These are phyloP conservation scores for Melaleuca alternifolia DNA, from an alignment of 345 rosid species.

Conservation along the genomic window DNA sequence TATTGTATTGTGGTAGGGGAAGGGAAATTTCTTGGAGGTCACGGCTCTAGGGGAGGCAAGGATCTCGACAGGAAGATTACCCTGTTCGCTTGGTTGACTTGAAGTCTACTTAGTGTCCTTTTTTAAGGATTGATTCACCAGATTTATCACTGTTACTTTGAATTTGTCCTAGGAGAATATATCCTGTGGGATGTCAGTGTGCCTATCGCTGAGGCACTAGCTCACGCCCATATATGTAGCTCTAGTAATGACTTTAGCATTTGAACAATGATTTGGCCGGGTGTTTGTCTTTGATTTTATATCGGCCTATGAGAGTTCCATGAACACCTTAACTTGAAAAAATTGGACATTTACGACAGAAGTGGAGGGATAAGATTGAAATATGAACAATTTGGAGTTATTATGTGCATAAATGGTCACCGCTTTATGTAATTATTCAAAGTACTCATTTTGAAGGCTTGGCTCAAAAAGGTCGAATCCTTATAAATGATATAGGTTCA, in stretches of 20 bases:
- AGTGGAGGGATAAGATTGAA: not conserved
- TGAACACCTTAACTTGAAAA: not conserved
- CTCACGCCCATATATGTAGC: not conserved
- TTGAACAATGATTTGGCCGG: not conserved
- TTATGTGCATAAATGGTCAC: not conserved
- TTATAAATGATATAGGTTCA: not conserved
- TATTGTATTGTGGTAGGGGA: not conserved
- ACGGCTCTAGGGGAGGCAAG: not conserved
- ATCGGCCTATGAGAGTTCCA: not conserved
- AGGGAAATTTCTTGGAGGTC: not conserved
- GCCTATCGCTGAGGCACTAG: not conserved
- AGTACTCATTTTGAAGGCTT: fast-evolving
- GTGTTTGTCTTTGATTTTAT: not conserved
- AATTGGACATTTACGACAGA: not conserved
- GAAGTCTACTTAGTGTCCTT: not conserved
- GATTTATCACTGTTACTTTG: not conserved
- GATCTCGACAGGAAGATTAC: not conserved
- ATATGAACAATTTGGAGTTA: not conserved
- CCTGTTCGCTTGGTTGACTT: not conserved
- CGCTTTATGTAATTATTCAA: not conserved
- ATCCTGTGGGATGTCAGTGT: not conserved
- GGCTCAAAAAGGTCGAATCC: fast-evolving
- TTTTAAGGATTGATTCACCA: not conserved
- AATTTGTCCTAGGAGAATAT: not conserved
- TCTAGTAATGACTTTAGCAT: not conserved